Conservation (phyloP, 768 basidiomycete genomes). For the Naganishia randhawae region DNA sequence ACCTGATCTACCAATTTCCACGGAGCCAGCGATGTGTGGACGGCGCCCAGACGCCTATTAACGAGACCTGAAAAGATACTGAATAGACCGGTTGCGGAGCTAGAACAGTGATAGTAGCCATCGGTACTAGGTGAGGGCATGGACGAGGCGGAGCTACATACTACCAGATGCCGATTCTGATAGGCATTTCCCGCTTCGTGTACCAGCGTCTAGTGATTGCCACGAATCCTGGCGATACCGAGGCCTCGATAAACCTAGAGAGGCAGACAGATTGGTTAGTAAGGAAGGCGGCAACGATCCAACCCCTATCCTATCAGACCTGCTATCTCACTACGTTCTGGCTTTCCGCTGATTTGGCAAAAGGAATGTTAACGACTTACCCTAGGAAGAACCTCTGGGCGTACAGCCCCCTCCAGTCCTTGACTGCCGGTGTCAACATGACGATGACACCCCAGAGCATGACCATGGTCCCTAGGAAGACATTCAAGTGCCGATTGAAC, state of each 20-base stretch:
- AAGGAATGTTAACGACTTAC: no score
- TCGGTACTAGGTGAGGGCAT: constrained; percentile 49
- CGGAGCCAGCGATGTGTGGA: constrained; percentile 3
- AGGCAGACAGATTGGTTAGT: background rate
- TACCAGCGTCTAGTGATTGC: constrained; percentile 51
- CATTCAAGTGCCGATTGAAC: background rate
- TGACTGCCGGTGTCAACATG: constrained; percentile 42
- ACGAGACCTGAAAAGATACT: constrained; percentile 50
- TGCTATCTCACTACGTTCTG: no score
- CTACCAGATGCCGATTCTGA: constrained; percentile 20
- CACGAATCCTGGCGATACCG: constrained; percentile 52
- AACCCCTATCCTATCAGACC: no score
- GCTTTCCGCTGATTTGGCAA: no score
- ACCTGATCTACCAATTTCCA: constrained; percentile 17
- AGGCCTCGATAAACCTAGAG: constrained; percentile 22
- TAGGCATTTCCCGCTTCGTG: constrained; percentile 42
- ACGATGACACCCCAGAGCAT: constrained; percentile 45
- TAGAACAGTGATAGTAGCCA: background rate
- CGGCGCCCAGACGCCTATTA: constrained; percentile 29
- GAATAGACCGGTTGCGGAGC: constrained; percentile 40
- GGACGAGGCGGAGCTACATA: background rate
- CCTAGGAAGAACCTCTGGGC: constrained; percentile 48
- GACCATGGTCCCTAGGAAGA: constrained; percentile 21
- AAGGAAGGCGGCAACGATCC: no score
- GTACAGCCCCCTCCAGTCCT: constrained; percentile 40